Conservation (phyloP, 1,139 yeast species). For the Yamadazyma membranifaciens region DNA sequence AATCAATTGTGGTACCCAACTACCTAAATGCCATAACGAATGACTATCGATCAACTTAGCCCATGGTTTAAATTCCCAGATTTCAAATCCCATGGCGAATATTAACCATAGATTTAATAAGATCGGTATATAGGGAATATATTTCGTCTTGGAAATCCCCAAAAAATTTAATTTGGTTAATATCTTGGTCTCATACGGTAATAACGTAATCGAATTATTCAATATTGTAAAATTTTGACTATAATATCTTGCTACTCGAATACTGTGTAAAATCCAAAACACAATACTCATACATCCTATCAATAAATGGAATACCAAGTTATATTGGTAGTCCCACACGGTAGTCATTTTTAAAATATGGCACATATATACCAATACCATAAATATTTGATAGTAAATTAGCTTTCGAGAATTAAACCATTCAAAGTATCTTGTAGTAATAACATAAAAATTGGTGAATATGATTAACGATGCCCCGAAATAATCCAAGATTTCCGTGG, state of each 20-base stretch:
- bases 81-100: conserved; percentile 36
- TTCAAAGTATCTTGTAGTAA: conserved; percentile 31
- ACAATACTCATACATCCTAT: conserved; percentile 32
- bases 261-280: conserved; percentile 38
- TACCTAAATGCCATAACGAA: conserved; percentile 44
- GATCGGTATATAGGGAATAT: conserved; percentile 39
- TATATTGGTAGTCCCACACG: conserved; percentile 44
- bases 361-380: conserved; percentile 19
- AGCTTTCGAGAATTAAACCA: conserved; percentile 18
- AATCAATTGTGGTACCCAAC: conserved; percentile 40
- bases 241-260: conserved; percentile 20
- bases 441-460: conserved; percentile 36
- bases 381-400: conserved; percentile 13
- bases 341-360: conserved; percentile 30
- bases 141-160: conserved; percentile 23
- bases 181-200: conserved; percentile 42
- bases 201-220: conserved; percentile 36
- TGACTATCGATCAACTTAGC: conserved; percentile 39
- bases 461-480: conserved; percentile 45
- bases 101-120: conserved; percentile 34
- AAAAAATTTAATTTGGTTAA: conserved; percentile 31
- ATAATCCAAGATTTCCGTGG: conserved; percentile 44
- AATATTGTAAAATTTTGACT: conserved; percentile 23
- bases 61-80: conserved; percentile 38
- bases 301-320: conserved; percentile 31